A percentile compares a stretch with the other conserved stretches of the same genome.
Evolutionary conservation across 306 rosid species (phyloP).

Genomic region (Pyrus pyrifolia): DNA sequence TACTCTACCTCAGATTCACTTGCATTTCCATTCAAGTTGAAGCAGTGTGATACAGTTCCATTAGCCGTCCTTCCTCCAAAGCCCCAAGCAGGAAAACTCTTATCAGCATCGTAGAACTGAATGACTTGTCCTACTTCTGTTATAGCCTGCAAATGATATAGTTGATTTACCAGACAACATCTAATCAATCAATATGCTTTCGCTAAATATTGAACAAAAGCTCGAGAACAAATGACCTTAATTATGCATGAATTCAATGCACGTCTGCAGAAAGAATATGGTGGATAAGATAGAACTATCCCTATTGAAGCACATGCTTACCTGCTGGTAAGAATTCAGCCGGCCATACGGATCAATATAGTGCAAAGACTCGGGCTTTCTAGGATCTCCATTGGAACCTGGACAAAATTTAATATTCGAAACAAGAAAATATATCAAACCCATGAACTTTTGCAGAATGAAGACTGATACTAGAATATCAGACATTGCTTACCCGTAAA

Average conservation of each 20-base stretch:
- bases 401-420: slow-evolving; percentile 22
- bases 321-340: slow-evolving; percentile 76
- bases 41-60: slow-evolving; percentile 63
- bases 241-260: neutral
- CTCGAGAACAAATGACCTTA: neutral
- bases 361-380: slow-evolving; percentile 49
- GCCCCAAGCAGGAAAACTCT: slow-evolving; percentile 82
- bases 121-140: slow-evolving; percentile 79
- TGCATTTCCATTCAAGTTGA: slow-evolving; percentile 57
- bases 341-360: slow-evolving; percentile 52
- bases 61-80: slow-evolving; percentile 57
- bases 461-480: neutral
- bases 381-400: slow-evolving; percentile 88
- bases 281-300: neutral
- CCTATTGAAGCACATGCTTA: slow-evolving; percentile 15
- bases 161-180: neutral
- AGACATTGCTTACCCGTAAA: slow-evolving; percentile 53
- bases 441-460: neutral
- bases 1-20: slow-evolving; percentile 44
- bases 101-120: slow-evolving; percentile 76
- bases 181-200: neutral
- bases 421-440: neutral
- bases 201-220: neutral
- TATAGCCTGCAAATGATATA: slow-evolving; percentile 51
- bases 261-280: neutral